Evolutionary conservation across 225 moss, liverwort and hornwort species (phyloP).

Genomic region (Straminergon stramineum): DNA sequence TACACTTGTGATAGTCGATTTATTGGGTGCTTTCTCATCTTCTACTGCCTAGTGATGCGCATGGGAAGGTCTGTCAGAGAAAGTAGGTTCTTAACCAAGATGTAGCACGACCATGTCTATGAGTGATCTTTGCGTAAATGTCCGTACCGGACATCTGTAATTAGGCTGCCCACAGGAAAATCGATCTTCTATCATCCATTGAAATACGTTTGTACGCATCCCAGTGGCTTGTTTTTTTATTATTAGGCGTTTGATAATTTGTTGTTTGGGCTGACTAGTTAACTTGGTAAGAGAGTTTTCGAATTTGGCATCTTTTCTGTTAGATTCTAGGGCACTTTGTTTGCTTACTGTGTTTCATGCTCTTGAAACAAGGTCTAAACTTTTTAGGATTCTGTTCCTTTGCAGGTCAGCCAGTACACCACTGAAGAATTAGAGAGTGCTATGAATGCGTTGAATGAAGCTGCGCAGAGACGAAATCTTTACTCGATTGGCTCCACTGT

Average conservation of each 20-base stretch:
- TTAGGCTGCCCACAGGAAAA: not conserved
- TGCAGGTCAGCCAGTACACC: conserved; percentile 86
- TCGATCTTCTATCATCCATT: not conserved
- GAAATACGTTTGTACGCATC: not conserved
- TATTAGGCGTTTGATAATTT: not conserved
- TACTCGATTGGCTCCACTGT: conserved; percentile 81
- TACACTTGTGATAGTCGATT: not conserved
- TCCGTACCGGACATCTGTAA: not conserved
- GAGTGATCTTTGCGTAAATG: not conserved
- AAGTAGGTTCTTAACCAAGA: not conserved
- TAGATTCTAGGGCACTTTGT: not conserved
- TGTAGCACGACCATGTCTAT: not conserved
- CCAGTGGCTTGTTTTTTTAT: not conserved
- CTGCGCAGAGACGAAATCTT: conserved; percentile 69
- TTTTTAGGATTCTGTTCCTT: not conserved
- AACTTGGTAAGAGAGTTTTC: not conserved
- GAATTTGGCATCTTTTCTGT: not conserved
- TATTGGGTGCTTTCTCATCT: not conserved
- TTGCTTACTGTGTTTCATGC: not conserved
- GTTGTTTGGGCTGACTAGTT: not conserved
- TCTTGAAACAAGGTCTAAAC: not conserved
- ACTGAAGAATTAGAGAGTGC: conserved; percentile 84
- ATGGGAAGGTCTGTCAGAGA: not conserved
- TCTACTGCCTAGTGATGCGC: not conserved
- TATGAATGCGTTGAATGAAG: conserved; percentile 77